These are phyloP conservation scores for Arctium lappa DNA, from an alignment of 129 eudicot genomes.

Conservation along the genomic window DNA sequence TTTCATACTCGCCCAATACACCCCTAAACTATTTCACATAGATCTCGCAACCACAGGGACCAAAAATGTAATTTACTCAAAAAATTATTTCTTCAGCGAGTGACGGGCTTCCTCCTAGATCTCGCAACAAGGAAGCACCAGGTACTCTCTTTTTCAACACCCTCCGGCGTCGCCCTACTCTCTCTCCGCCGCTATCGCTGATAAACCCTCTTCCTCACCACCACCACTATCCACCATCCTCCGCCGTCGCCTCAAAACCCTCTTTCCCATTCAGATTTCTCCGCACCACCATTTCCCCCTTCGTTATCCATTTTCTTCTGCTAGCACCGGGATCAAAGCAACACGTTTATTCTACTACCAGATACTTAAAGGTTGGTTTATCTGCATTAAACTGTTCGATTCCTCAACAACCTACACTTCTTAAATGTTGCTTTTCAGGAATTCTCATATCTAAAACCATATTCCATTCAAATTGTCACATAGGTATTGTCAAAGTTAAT, in stretches of 20 bases:
- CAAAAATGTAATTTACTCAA: too few relatives aligned
- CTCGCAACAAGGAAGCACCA: background rate
- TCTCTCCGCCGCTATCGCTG: conserved; percentile 13
- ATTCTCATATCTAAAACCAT: background rate
- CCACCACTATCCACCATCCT: conserved; percentile 3
- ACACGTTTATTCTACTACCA: background rate
- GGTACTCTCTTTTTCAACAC: background rate
- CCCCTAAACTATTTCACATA: too few relatives aligned
- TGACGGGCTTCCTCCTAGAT: background rate
- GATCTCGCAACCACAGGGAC: too few relatives aligned
- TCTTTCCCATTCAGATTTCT: background rate
- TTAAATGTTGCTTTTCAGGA: background rate
- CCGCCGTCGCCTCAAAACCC: conserved; percentile 7
- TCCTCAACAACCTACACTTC: background rate
- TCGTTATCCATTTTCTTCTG: background rate
- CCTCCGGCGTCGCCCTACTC: background rate
- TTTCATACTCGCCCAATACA: too few relatives aligned
- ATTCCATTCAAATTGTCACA: background rate
- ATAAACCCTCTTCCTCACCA: conserved; percentile 7
- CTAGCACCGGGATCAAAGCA: conserved; percentile 6
- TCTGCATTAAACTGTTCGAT: background rate
- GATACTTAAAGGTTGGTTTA: background rate
- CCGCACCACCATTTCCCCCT: background rate
- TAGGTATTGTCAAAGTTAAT: conserved; percentile 8
- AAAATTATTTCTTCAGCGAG: background rate